Conservation (phyloP, 164 flowering plant genomes). For the Aristolochia californica region DNA sequence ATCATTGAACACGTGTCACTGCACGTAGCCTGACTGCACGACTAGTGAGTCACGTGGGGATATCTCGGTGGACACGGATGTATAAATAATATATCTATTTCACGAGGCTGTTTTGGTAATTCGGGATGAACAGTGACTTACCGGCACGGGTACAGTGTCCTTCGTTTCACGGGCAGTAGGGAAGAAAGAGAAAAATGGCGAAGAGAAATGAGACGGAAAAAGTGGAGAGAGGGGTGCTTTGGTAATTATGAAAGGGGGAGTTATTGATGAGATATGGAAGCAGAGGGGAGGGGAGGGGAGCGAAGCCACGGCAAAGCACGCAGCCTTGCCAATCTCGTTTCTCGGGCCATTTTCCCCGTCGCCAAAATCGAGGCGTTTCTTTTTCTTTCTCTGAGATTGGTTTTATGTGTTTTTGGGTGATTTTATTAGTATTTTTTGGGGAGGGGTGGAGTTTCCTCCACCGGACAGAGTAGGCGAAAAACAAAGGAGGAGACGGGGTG, state of each 20-base stretch:
- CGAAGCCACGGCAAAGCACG: background rate
- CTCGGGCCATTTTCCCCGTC: slow-evolving; percentile 31
- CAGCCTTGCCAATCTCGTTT: slow-evolving; percentile 15
- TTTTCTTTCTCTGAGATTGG: background rate
- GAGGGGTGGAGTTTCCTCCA: background rate
- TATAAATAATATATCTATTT: background rate
- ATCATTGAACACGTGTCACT: too few species aligned
- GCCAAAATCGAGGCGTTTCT: slow-evolving; percentile 26
- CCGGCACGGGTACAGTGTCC: background rate
- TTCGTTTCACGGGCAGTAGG: background rate
- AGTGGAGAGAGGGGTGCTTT: background rate
- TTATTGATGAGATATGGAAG: background rate
- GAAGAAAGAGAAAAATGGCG: background rate
- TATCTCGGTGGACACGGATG: too few species aligned
- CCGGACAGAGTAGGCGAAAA: background rate
- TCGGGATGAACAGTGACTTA: background rate
- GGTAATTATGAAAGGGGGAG: background rate
- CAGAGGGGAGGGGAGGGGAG: background rate
- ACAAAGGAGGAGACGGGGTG: background rate
- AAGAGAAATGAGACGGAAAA: background rate
- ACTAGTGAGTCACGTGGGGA: too few species aligned
- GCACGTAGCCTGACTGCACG: too few species aligned
- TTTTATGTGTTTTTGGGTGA: background rate
- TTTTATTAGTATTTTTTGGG: background rate
- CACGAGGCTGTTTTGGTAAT: background rate